Base-by-base conservation (phyloP, 345 rosid species). In the Viola odorata region DNA sequence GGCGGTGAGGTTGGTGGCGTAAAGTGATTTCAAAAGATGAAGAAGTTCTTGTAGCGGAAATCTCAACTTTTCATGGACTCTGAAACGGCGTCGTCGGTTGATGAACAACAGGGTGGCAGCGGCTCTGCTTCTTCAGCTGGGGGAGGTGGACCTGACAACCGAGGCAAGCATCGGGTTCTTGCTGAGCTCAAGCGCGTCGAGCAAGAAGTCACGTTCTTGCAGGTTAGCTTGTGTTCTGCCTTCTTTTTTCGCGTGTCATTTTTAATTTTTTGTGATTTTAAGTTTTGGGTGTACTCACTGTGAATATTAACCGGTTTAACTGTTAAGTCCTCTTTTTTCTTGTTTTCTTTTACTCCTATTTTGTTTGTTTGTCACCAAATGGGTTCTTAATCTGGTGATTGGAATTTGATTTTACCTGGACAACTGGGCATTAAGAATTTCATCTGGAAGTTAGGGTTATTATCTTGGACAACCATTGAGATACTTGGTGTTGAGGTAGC, bases 131-230 rank as follows among this genome's bases (percentile, higher is more conserved):
- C 59, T 60, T 59, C 64, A 5, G 37, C 40, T 9, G 68, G 50
- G 8, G 47, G 32, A 23, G 68, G 59, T 32, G 81, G 72, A 1
- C 40, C 82, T 57, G 91, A 82, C 60, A 83, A 75, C 9, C 73
- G 87, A 45, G 90, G 96, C 36, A 86, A 71, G 77, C 91, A 88
- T 75, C 77, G 83, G 77, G 74, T 88, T 79, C 83, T 80, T 44
- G 96, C 91, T 4, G 88, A 88, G 66, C 81, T 85, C 56, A 82
- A 79, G 72, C 89, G 89, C 37, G 82, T 84, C 55, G 84, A 88
- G 61, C 91, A 88, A 70, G 96, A 88, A 71, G 58, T 75, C 59
- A 69, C 4, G 32, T 85, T 79, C 73, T 74, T 84, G 16, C 78
- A 88, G 89, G 91, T 88, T 48, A 11, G 69, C 59, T 64, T 12